Evolutionary conservation across 164 flowering plant species (phyloP).

Genomic region (Brasenia schreberi): DNA sequence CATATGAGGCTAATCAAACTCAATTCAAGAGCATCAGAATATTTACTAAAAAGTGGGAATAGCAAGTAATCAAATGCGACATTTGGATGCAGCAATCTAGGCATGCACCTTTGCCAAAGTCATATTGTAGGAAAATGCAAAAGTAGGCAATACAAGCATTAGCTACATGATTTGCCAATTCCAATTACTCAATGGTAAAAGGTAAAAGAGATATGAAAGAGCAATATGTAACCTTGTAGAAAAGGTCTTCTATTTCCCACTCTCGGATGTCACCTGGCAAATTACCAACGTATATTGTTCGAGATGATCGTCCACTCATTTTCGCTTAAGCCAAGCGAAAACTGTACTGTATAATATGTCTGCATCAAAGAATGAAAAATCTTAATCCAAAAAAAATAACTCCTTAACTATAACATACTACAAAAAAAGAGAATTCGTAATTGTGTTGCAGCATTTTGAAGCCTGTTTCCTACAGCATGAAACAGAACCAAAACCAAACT

Average conservation of each 20-base stretch:
- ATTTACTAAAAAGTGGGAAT: too few relatives aligned
- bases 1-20: too few relatives aligned
- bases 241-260: constrained; percentile 79
- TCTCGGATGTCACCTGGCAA: constrained; percentile 81
- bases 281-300: constrained; percentile 91
- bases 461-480: constrained; percentile 13
- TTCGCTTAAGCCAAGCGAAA: constrained; percentile 2
- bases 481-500: constrained; percentile 37
- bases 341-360: constrained; percentile 1
- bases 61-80: too few relatives aligned
- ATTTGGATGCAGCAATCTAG: too few relatives aligned
- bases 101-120: too few relatives aligned
- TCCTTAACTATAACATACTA: not conserved
- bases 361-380: constrained; percentile 20
- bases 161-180: too few relatives aligned
- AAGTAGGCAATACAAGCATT: too few relatives aligned
- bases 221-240: constrained; percentile 56
- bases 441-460: constrained; percentile 1
- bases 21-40: too few relatives aligned
- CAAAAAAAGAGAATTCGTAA: constrained; percentile 1
- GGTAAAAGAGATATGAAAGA: not conserved
- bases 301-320: constrained; percentile 87
- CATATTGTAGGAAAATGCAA: too few relatives aligned
- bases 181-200: not conserved
- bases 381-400: not conserved